Conservation (phyloP, 495 filamentous ascomycete species). For the Annulohypoxylon bovei region DNA sequence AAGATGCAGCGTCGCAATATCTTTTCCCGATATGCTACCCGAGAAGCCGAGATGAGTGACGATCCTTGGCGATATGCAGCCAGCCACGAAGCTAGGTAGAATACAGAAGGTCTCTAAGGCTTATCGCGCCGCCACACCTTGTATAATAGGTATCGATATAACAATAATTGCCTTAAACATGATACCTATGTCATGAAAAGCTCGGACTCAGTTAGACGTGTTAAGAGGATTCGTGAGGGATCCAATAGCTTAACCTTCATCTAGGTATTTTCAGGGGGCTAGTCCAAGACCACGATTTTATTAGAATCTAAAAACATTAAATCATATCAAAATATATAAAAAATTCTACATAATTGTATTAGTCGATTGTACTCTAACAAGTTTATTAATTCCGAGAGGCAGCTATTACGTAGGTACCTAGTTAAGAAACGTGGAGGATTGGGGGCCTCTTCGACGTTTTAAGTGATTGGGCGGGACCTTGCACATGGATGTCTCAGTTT, state of each 20-base stretch:
- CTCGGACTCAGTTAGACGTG: neutral
- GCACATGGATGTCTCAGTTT: neutral
- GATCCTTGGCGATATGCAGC: constrained; percentile 34
- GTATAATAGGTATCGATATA: neutral
- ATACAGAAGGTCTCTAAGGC: constrained; percentile 27
- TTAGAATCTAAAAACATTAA: too few relatives aligned
- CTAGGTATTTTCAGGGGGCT: too few relatives aligned
- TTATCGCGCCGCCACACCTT: neutral
- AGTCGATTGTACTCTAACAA: too few relatives aligned
- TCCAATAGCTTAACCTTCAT: neutral
- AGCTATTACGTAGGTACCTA: neutral
- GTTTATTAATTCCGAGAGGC: neutral
- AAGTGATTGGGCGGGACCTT: neutral
- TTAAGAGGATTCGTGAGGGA: neutral
- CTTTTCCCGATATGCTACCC: constrained; percentile 11
- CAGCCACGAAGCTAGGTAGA: constrained; percentile 28
- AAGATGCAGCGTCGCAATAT: constrained; percentile 27
- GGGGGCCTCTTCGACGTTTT: neutral
- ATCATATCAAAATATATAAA: too few relatives aligned
- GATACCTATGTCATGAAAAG: neutral
- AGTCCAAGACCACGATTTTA: too few relatives aligned
- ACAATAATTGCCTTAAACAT: neutral
- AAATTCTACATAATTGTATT: too few relatives aligned
- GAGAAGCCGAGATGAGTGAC: constrained; percentile 16
- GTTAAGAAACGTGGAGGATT: neutral